These are phyloP conservation scores for Fagus crenata DNA, from an alignment of 306 rosid genomes.

Conservation along the genomic window DNA sequence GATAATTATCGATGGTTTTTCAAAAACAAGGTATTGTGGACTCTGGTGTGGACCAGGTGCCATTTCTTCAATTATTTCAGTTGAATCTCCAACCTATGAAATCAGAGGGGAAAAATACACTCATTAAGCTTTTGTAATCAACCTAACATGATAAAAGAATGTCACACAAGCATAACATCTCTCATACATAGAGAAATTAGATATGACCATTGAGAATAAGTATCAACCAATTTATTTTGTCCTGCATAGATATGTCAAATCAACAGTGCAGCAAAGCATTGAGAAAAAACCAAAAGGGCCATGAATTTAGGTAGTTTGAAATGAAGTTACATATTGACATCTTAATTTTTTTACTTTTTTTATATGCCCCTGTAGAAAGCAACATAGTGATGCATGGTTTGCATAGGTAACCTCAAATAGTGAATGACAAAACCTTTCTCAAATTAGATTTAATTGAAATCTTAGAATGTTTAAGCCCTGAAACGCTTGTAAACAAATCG, in stretches of 20 bases:
- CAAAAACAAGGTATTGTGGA: constrained; percentile 40
- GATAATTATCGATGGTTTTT: constrained; percentile 42
- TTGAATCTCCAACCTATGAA: constrained; percentile 42
- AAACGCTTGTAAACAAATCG: not conserved
- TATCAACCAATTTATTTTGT: not conserved
- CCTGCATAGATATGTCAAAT: not conserved
- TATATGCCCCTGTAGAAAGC: not conserved
- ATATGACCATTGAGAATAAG: constrained; percentile 9
- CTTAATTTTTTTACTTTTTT: not conserved
- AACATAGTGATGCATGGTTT: not conserved
- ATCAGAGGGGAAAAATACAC: not conserved
- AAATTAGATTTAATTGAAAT: not conserved
- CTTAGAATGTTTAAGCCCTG: not conserved
- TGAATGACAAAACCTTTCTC: not conserved
- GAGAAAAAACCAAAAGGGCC: not conserved
- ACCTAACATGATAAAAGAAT: constrained; percentile 22
- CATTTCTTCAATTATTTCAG: constrained; percentile 65
- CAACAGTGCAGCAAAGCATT: not conserved
- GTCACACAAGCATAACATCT: constrained; percentile 7
- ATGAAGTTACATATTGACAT: not conserved
- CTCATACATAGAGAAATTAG: not conserved
- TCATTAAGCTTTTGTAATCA: constrained; percentile 3
- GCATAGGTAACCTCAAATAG: not conserved
- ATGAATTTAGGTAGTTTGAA: not conserved
- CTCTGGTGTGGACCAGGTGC: constrained; percentile 38